A percentile compares a stretch with the other conserved stretches of the same genome.
Conservation (phyloP, 176 grass and related monocot species). For the Aegilops bicornis region DNA sequence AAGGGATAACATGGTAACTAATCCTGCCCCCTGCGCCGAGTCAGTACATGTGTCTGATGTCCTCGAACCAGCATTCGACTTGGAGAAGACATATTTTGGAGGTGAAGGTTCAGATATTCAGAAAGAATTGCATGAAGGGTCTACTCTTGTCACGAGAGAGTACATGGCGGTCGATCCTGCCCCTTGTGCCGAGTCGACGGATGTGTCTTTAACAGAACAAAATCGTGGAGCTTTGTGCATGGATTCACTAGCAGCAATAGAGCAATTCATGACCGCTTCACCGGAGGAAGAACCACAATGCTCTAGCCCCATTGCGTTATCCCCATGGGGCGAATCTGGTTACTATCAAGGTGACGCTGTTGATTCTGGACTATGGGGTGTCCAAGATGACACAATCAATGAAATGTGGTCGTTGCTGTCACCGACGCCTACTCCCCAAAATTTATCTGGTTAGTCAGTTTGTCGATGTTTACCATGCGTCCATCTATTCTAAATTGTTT, state of each 20-base stretch:
- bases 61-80: conserved; percentile 2
- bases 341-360: conserved; percentile 48
- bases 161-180: conserved; percentile 23
- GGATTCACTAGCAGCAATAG: conserved; percentile 26
- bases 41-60: not conserved
- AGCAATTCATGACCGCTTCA: conserved; percentile 30
- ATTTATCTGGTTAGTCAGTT: conserved; percentile 43
- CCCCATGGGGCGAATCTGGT: conserved; percentile 48
- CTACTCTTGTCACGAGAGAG: conserved; percentile 28
- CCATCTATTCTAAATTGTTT: not conserved
- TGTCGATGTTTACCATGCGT: conserved; percentile 18
- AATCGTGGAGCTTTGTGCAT: conserved; percentile 40
- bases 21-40: not conserved
- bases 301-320: conserved; percentile 49
- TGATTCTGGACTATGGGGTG: conserved; percentile 50
- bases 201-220: conserved; percentile 44
- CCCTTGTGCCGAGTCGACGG: conserved; percentile 21
- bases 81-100: conserved; percentile 22
- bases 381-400: conserved; percentile 38
- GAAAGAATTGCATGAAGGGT: conserved; percentile 29
- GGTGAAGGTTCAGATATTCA: conserved; percentile 21
- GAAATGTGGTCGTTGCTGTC: conserved; percentile 57
- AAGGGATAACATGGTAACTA: not conserved
- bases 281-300: conserved; percentile 42
- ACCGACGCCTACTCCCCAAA: conserved; percentile 28